Evolutionary conservation across 345 rosid genomes (phyloP), one percentile per base, ranked within the genome.

Genomic region (Hibiscus trionum): DNA sequence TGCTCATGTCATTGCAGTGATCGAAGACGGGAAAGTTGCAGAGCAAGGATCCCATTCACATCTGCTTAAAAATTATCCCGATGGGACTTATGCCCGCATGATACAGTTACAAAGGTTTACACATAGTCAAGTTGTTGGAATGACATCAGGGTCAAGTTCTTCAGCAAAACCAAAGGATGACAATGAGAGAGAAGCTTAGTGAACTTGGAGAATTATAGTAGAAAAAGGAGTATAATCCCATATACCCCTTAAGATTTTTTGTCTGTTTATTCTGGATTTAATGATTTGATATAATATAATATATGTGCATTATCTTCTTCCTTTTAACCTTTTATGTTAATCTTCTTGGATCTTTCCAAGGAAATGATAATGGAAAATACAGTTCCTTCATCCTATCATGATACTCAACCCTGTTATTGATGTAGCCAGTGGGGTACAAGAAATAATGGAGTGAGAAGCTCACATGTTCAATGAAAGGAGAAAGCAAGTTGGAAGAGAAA

Each of bases 31-130:
- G 37, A 95, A 90, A 79, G 99, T 95, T 2, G 90, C 94, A 0
- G 99, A 95, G 76, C 98, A 88, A 86, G 99, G 99, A 24, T 89
- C 98, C 1, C 99, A 92, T 77, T 86, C 93, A 0, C 91, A 89
- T 70, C 83, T 95, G 10, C 76, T 92, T 68, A 95, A 90, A 82
- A 95, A 90, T 71, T 31, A 82, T 79, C 96, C 98, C 7, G 98
- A 92, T 37, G 98, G 98, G 52, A 80, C 82, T 61, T 95, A 95
- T 19, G 91, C 98, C 26, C 65, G 99, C 69, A 95, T 95, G 99
- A 90, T 89, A 77, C 97, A 95, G 81, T 80, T 95, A 72, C 99
- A 92, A 76, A 87, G 99, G 81, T 92, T 95, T 81, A 88, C 93
- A 19, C 90, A 89, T 75, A 87, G 81, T 47, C 89, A 92, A 56